A percentile compares a stretch with the other conserved stretches of the same genome.
These are phyloP conservation scores for Viola pubescens DNA, from an alignment of 441 rosid genomes.

Conservation along the genomic window DNA sequence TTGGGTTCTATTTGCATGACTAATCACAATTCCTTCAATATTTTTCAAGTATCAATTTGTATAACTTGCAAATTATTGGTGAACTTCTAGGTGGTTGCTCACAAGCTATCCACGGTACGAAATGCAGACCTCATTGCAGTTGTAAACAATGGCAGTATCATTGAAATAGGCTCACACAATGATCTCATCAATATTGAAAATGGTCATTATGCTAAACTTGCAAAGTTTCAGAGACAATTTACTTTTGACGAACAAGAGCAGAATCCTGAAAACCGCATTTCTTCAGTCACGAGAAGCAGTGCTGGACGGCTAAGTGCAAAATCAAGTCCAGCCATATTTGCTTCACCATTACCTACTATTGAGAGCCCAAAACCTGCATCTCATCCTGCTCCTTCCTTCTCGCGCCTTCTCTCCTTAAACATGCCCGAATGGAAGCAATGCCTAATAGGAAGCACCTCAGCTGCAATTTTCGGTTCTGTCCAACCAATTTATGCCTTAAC, in stretches of 20 bases:
- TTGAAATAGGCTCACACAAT: slow-evolving; percentile 62
- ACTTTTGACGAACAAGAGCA: slow-evolving; percentile 38
- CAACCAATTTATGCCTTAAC: slow-evolving; percentile 76
- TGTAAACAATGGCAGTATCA: slow-evolving; percentile 46
- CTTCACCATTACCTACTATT: slow-evolving; percentile 31
- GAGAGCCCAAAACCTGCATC: slow-evolving; percentile 25
- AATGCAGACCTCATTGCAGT: slow-evolving; percentile 76
- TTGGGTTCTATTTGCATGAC: neutral
- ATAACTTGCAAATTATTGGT: neutral
- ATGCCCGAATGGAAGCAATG: slow-evolving; percentile 71
- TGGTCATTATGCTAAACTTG: slow-evolving; percentile 61
- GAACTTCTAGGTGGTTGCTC: slow-evolving; percentile 64
- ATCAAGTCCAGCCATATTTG: slow-evolving; percentile 41
- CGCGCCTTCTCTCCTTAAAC: slow-evolving; percentile 48
- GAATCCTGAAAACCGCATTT: slow-evolving; percentile 25
- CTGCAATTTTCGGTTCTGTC: slow-evolving; percentile 56
- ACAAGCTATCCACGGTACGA: slow-evolving; percentile 69
- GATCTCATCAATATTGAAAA: slow-evolving; percentile 47
- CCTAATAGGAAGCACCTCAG: slow-evolving; percentile 58
- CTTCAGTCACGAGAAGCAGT: slow-evolving; percentile 43
- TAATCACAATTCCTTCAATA: neutral
- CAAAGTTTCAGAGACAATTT: slow-evolving; percentile 49
- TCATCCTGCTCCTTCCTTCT: slow-evolving; percentile 50
- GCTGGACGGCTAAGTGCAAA: slow-evolving; percentile 39
- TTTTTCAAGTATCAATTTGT: neutral